Evolutionary conservation across 371 early-diverging fungal species (phyloP).

Genomic region (Haplosporangium sp.): DNA sequence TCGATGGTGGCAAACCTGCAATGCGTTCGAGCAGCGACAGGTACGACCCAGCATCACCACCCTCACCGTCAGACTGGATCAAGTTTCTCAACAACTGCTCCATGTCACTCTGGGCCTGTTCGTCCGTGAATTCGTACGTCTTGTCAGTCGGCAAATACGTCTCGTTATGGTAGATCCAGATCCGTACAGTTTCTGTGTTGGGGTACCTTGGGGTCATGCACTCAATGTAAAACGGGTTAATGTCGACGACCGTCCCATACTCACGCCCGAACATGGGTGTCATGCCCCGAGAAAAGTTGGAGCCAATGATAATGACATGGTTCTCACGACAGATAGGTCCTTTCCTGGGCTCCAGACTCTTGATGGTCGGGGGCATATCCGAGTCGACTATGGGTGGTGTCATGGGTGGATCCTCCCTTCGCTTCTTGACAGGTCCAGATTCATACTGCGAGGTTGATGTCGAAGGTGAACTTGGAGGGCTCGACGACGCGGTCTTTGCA

Average conservation of each 20-base stretch:
- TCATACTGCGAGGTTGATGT: constrained; percentile 23
- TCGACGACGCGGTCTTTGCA: constrained; percentile 41
- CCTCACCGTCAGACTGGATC: constrained; percentile 37
- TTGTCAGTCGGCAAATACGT: constrained; percentile 34
- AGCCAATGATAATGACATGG: constrained; percentile 51
- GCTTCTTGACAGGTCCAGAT: constrained; percentile 35
- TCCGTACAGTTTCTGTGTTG: constrained; percentile 24
- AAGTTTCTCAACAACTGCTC: constrained; percentile 41
- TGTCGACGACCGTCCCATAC: constrained; percentile 38
- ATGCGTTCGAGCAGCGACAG: constrained; percentile 39
- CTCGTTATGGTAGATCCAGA: constrained; percentile 44
- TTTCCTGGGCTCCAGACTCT: constrained; percentile 36
- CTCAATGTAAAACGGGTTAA: constrained; percentile 46
- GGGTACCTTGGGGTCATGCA: constrained; percentile 37
- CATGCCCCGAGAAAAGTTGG: constrained; percentile 44
- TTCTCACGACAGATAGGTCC: constrained; percentile 47
- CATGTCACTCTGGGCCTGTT: constrained; percentile 49
- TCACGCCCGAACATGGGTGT: constrained; percentile 49
- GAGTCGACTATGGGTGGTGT: constrained; percentile 38
- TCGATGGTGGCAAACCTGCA: constrained; percentile 37
- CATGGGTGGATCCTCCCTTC: constrained; percentile 37
- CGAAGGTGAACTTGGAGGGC: constrained; percentile 40
- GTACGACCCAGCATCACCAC: constrained; percentile 35
- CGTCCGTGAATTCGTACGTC: constrained; percentile 51
- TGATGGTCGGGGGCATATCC: constrained; percentile 36